Evolutionary conservation across 768 basidiomycete species (phyloP), one percentile per base, ranked within the genome.

Genomic region (Calvatia gigantea): DNA sequence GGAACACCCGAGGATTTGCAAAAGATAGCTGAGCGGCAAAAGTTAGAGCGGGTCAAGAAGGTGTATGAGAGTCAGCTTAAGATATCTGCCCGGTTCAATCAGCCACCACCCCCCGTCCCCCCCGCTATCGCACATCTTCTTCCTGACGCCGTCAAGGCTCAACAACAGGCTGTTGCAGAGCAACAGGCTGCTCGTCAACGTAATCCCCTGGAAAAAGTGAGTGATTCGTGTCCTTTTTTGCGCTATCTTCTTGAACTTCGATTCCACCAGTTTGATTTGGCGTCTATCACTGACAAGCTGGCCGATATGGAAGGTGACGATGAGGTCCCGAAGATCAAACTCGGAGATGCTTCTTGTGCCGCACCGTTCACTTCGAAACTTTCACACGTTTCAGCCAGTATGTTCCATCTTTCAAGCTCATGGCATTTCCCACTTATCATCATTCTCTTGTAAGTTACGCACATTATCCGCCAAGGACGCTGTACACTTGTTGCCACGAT

Each of bases 341-440:
- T 98, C 27, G 97, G 97, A n/a, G 97, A 98, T 66, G 97, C 97
- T 0, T 98, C 94, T 2, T 98, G 95, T 65, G 97, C 97, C 5
- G 97, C 97, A 2, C 97, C 97, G 0, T 99, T 99, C 75, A 98
- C 97, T 0, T 98, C 95, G 8, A 99, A 99, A 70, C 73, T 99
- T 51, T 89, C 90, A n/a, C 96, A 99, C 67, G 97, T 99, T 48
- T 83, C 91, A 61, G 94, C 97, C 29, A 92, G 95, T 97, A 64
- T 63, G 94, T 82, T 23, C 37, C 28, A 25, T 21, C 9, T 15
- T 27, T 27, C 31, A 21, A 7, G n/a, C 6, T 15, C 60, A 59
- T 25, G 54, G 32, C 5, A 29, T 37, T 4, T n/a, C 43, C 17
- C 0, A 14, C 38, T 54, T 5, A 57, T 38, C 53, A 19, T 59